Percentiles rank a stretch among this genome's conserved stretches.
Evolutionary conservation across 306 rosid genomes (phyloP).

Genomic region (Cercis canadensis): DNA sequence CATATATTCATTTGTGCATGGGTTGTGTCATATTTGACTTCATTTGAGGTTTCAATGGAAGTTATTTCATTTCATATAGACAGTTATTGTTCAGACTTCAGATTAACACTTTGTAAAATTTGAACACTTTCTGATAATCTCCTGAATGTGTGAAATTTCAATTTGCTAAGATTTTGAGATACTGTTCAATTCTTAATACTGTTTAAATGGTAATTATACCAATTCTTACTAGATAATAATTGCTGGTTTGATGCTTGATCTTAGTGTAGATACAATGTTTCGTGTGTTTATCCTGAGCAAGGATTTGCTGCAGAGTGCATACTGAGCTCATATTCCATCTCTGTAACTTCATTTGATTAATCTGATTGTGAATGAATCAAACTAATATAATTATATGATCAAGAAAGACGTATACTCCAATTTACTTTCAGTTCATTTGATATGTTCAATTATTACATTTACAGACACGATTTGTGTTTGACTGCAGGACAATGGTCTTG

Average conservation of each 20-base stretch:
- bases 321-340: neutral
- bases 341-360: conserved; percentile 3
- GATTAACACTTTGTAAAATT: neutral
- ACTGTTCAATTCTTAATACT: neutral
- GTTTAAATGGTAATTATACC: conserved; percentile 3
- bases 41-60: neutral
- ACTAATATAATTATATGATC: neutral
- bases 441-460: conserved; percentile 20
- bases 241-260: conserved; percentile 12
- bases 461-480: neutral
- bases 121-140: neutral
- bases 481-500: conserved; percentile 95
- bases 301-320: neutral
- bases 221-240: neutral
- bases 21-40: conserved; percentile 1
- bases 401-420: neutral
- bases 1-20: conserved; percentile 6
- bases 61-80: neutral
- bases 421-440: conserved; percentile 12
- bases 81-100: neutral
- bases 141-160: neutral
- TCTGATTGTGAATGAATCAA: neutral
- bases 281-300: neutral
- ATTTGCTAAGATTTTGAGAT: neutral
- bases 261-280: neutral